Evolutionary conservation across 2,329 filamentous ascomycete genomes (phyloP), one percentile per base, ranked within the genome.

Genomic region (Microcyclosporella mali): DNA sequence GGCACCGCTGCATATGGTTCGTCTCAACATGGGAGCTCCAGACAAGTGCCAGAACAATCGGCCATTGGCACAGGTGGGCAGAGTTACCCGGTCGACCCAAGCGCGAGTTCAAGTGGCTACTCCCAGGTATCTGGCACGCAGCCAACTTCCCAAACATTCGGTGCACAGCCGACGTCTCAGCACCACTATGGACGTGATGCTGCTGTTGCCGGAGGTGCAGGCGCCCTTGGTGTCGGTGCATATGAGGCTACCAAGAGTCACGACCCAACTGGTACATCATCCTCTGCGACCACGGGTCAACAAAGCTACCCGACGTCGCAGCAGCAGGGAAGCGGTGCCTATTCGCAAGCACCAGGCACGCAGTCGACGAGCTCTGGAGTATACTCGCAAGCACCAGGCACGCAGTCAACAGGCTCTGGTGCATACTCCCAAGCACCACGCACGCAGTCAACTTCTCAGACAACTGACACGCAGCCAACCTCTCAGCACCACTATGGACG

Each of bases 121-220:
- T 25, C 21, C 6, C 21, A 25, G 9, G 33, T 6, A 6, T 15
- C 33, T 6, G 33, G 12, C 30, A 6, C 12, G 6, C 15, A n/a
- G 9, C 8, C n/a, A n/a, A 29, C 31, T 33, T 11, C 12, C n/a
- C 31, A 33, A 14, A 8, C 31, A 14, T n/a, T n/a, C n/a, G 31
- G 31, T 15, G 17, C 12, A 8, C 31, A 33, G 15, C 30, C 25
- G 16, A 38, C 41, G 1, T 16, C 21, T 4, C 37, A 17, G 16
- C 43, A 46, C 29, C 60, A 61, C 37, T 52, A 60, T 30, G 59
- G 58, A 21, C 56, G 58, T n/a, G 56, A 66, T 40, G 57, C 58
- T n/a, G 59, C 57, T 10, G 17, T 62, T 1, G 60, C 48, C 9
- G 61, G 54, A 29, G 62, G 59, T 17, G 53, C 55, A 19, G 62